A percentile compares a stretch with the other conserved stretches of the same genome.
Conservation (phyloP, 2,329 filamentous ascomycete species). For the Diaporthe nobilis region DNA sequence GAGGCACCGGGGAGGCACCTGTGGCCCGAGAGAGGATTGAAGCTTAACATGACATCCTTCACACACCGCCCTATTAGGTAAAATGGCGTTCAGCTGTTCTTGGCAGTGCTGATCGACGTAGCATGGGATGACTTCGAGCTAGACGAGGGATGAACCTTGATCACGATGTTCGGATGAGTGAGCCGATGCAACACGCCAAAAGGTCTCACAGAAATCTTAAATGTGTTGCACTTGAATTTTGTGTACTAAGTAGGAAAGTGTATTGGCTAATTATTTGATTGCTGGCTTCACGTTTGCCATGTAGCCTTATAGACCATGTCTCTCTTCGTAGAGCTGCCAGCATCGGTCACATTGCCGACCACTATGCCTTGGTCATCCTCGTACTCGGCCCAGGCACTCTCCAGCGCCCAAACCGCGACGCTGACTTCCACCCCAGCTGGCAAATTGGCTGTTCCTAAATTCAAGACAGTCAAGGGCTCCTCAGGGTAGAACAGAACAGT, state of each 20-base stretch:
- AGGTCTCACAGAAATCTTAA: neutral
- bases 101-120: slow-evolving; percentile 18
- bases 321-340: slow-evolving; percentile 32
- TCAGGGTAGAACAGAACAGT: slow-evolving; percentile 67
- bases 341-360: slow-evolving; percentile 46
- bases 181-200: neutral
- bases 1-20: neutral
- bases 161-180: neutral
- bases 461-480: slow-evolving; percentile 55
- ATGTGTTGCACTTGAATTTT: neutral
- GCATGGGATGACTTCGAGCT: neutral
- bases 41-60: neutral
- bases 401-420: slow-evolving; percentile 54
- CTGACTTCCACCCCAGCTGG: slow-evolving; percentile 53
- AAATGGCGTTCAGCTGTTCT: slow-evolving; percentile 29
- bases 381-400: slow-evolving; percentile 53
- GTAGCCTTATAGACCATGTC: slow-evolving; percentile 44
- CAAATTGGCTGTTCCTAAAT: slow-evolving; percentile 52
- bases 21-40: neutral
- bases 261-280: neutral
- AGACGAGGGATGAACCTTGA: slow-evolving; percentile 8
- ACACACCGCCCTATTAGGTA: neutral
- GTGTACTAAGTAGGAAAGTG: neutral
- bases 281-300: neutral
- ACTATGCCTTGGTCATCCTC: slow-evolving; percentile 47